Evolutionary conservation across 306 rosid species (phyloP).

Genomic region (Medicago truncatula): DNA sequence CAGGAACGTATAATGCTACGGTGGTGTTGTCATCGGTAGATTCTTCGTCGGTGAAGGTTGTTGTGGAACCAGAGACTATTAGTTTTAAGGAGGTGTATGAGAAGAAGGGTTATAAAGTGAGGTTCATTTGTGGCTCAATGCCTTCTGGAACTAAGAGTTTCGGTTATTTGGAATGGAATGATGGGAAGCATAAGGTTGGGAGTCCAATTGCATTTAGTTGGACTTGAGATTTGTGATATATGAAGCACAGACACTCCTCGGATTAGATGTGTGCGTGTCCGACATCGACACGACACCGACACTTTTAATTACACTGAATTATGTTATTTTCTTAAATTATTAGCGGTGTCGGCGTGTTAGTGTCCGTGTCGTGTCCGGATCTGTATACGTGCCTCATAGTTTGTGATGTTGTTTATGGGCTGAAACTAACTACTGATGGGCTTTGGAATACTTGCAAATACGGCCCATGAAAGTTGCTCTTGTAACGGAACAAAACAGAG

Average conservation of each 20-base stretch:
- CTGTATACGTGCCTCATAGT: too few species aligned
- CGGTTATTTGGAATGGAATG: constrained; percentile 77
- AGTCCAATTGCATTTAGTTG: constrained; percentile 87
- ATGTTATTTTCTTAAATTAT: too few species aligned
- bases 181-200: constrained; percentile 72
- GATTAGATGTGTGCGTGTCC: too few species aligned
- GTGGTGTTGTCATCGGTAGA: constrained; percentile 40
- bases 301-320: too few species aligned
- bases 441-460: not conserved
- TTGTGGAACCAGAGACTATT: constrained; percentile 66
- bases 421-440: not conserved
- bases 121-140: constrained; percentile 57
- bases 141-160: constrained; percentile 79
- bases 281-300: too few species aligned
- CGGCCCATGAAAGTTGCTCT: not conserved
- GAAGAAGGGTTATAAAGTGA: constrained; percentile 77
- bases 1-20: constrained; percentile 65
- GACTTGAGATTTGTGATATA: constrained; percentile 47
- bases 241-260: too few species aligned
- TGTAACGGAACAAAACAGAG: not conserved
- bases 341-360: too few species aligned
- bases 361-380: too few species aligned
- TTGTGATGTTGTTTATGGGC: not conserved
- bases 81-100: constrained; percentile 55
- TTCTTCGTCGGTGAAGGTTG: constrained; percentile 62